Base-by-base conservation (phyloP, 495 filamentous ascomycete species). In the Tirmania nivea region DNA sequence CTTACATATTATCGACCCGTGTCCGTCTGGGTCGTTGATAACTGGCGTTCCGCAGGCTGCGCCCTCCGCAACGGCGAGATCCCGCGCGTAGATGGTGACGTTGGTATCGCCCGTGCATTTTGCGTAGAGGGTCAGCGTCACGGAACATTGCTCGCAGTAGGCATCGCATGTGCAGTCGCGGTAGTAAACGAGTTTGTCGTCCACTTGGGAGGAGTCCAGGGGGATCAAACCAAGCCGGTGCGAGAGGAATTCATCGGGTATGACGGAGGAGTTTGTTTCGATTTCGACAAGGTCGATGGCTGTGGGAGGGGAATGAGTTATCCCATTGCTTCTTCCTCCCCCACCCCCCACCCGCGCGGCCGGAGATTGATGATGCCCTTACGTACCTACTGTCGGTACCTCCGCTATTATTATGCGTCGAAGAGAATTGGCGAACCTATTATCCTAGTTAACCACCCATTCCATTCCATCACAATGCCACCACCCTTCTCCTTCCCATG, bases 91-190 rank as follows among this genome's bases (percentile, higher is more conserved):
- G 0, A 97, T 84, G 34, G 78, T 80, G 81, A 97, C 89, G 52
- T 83, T 80, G 17, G 85, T 86, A 53, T 84, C 77, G 16, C 76
- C 70, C 6, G 78, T 83, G 68, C 87, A 96, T 56, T 82, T 78
- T 36, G 86, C 86, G 60, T 92, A 77, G 35, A 97, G 74, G 10
- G 72, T 77, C 2, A 96, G 75, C 34, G 76, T 83, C 45, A 95
- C 84, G 62, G 80, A 83, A 71, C 90, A 97, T 53, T 79, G 74
- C 56, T 89, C 81, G 70, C 90, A 97, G 71, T 86, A 81, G 58
- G 84, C 77, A 51, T 94, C 88, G 71, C 90, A 97, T 57, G 89
- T 84, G 71, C 90, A 97, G 66, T 96, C 90, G 53, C 89, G 80
- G n/a, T 82, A 82, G 70, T 93, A 94, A 54, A 80, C 71, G 34